A percentile compares a stretch with the other conserved stretches of the same genome.
These are phyloP conservation scores for Salix arbutifolia DNA, from an alignment of 345 rosid genomes.

Conservation along the genomic window DNA sequence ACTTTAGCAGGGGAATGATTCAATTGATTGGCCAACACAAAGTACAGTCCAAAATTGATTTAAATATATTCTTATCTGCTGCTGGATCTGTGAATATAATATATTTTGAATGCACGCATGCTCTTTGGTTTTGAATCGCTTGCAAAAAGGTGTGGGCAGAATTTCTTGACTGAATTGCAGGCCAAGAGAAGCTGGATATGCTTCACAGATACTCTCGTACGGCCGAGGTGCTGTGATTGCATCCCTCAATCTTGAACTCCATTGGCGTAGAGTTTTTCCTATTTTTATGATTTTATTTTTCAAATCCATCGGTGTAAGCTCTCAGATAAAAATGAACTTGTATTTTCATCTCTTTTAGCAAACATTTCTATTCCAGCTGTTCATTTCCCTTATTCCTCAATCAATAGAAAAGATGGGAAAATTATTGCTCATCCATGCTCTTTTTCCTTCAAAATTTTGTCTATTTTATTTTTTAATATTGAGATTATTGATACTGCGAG, in stretches of 20 bases:
- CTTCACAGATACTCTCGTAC: background rate
- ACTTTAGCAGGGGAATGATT: background rate
- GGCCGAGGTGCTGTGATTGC: background rate
- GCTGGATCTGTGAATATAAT: background rate
- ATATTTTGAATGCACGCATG: background rate
- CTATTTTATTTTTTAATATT: no score
- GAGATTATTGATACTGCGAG: background rate
- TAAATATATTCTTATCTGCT: background rate
- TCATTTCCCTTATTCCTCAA: no score
- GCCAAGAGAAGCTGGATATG: background rate
- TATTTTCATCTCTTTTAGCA: no score
- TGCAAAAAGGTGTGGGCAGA: background rate
- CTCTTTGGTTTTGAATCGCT: background rate
- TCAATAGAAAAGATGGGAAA: no score
- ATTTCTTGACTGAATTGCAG: background rate
- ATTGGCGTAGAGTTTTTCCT: background rate
- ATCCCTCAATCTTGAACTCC: background rate
- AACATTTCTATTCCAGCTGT: no score
- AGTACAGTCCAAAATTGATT: background rate
- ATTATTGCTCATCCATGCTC: no score
- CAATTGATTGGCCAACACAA: background rate
- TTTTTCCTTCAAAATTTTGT: no score
- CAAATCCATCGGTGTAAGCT: no score
- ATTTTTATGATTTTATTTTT: background rate
- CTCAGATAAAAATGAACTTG: no score